phyloP scores from a whole-genome alignment of 2,329 filamentous ascomycete species.

The Macrophomina tecta region DNA sequence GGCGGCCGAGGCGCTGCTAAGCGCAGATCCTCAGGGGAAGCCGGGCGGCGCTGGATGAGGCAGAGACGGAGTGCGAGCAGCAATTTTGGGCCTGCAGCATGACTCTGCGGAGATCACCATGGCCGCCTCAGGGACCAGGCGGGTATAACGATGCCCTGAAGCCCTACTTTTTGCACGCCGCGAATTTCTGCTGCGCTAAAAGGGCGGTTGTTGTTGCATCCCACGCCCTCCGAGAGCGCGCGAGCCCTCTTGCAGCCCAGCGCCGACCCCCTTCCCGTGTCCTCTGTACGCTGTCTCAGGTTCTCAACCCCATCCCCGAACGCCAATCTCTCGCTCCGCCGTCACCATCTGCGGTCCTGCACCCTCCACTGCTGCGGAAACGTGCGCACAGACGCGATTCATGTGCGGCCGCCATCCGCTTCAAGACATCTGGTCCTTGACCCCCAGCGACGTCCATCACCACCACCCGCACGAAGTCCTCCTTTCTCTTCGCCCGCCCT shows the following conservation, averaged over 20 bases:
- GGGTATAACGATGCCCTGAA: constrained; percentile 15
- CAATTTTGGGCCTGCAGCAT: constrained; percentile 11
- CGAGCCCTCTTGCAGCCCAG: constrained; percentile 22
- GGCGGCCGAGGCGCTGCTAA: constrained; percentile 9
- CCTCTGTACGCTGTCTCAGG: constrained; percentile 21
- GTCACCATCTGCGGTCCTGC: background rate
- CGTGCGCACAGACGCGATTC: constrained; percentile 24
- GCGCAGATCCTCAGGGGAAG: constrained; percentile 26
- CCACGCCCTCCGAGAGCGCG: constrained; percentile 9
- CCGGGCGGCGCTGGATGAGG: constrained; percentile 3
- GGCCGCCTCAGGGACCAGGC: constrained; percentile 23
- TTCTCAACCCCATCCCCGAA: constrained; percentile 20
- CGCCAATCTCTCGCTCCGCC: constrained; percentile 15
- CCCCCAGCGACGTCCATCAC: constrained; percentile 16
- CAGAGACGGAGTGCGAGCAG: constrained; percentile 12
- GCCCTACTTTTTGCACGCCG: background rate
- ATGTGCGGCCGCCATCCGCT: constrained; percentile 22
- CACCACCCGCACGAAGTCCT: constrained; percentile 5
- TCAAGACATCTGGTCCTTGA: constrained; percentile 27
- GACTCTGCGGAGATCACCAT: constrained; percentile 22
- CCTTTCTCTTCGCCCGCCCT: constrained; percentile 22
- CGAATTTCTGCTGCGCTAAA: constrained; percentile 1
- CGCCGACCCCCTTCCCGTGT: constrained; percentile 22
- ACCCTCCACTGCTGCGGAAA: constrained; percentile 16
- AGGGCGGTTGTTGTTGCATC: constrained; percentile 14